phyloP scores from a whole-genome alignment of 768 basidiomycete genomes.

The Auriscalpium vulgare region DNA sequence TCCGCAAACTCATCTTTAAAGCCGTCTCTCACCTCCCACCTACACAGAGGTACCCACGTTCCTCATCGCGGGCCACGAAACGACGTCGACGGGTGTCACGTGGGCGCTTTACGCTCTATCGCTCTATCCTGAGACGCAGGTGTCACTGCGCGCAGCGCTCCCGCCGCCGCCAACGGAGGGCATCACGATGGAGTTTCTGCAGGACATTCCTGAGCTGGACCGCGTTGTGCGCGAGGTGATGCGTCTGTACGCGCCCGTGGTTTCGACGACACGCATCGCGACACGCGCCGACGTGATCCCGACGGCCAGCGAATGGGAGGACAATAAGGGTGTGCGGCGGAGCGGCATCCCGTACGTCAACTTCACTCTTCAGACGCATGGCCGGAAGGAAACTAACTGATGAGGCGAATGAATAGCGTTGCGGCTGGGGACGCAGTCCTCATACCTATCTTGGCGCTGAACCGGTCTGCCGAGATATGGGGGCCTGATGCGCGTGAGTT shows the following conservation, averaged over 20 bases:
- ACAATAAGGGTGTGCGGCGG: slow-evolving; percentile 9
- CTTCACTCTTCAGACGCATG: background rate
- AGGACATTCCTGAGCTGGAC: slow-evolving; percentile 25
- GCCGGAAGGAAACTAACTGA: background rate
- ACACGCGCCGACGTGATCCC: slow-evolving; percentile 23
- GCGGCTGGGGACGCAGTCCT: slow-evolving; percentile 21
- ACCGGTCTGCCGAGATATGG: slow-evolving; percentile 24
- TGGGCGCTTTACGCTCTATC: slow-evolving; percentile 28
- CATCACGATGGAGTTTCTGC: slow-evolving; percentile 20
- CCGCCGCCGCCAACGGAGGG: slow-evolving; percentile 14
- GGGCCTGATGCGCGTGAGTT: slow-evolving; percentile 32
- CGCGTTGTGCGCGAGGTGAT: slow-evolving; percentile 25
- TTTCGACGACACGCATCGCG: slow-evolving; percentile 17
- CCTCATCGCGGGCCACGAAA: slow-evolving; percentile 24
- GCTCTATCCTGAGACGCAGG: slow-evolving; percentile 23
- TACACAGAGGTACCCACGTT: slow-evolving; percentile 24
- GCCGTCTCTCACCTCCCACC: background rate
- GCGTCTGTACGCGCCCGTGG: slow-evolving; percentile 20
- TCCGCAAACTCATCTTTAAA: background rate
- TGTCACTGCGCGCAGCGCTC: slow-evolving; percentile 26
- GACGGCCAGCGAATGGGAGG: slow-evolving; percentile 16
- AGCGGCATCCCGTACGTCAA: slow-evolving; percentile 12
- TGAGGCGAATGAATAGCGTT: slow-evolving; percentile 2
- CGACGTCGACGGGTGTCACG: slow-evolving; percentile 21
- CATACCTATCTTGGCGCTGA: slow-evolving; percentile 23